Evolutionary conservation across 352 stramenopile species (phyloP).

Genomic region (Phytophthora nicotianae): DNA sequence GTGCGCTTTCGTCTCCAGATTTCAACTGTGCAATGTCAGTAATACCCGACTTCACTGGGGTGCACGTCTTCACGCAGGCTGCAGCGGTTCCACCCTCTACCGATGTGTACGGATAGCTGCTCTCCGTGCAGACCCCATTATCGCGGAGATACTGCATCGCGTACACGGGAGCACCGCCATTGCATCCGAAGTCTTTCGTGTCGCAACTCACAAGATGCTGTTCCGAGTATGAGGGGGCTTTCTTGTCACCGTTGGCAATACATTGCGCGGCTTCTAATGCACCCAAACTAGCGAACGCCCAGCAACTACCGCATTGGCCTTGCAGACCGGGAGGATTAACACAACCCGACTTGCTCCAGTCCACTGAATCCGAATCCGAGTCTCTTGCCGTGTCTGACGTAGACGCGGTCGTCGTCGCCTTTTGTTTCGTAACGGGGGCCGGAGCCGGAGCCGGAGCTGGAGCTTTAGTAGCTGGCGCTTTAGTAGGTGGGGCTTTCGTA

Average conservation of each 20-base stretch:
- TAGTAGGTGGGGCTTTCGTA: neutral
- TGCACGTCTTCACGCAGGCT: slow-evolving; percentile 42
- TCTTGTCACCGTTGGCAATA: slow-evolving; percentile 67
- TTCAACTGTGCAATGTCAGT: slow-evolving; percentile 65
- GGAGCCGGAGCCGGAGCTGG: slow-evolving; percentile 2
- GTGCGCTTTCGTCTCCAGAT: slow-evolving; percentile 61
- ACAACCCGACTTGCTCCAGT: slow-evolving; percentile 53
- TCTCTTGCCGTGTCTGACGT: too few relatives aligned
- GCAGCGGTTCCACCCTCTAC: slow-evolving; percentile 32
- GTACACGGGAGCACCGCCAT: slow-evolving; percentile 90
- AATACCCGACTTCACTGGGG: slow-evolving; percentile 39
- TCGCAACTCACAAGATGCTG: slow-evolving; percentile 94
- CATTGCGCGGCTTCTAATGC: slow-evolving; percentile 92
- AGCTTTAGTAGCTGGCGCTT: slow-evolving; percentile 2
- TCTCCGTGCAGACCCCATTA: slow-evolving; percentile 82
- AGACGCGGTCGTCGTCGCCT: neutral
- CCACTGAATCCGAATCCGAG: slow-evolving; percentile 30
- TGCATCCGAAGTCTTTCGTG: slow-evolving; percentile 88
- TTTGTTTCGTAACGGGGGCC: slow-evolving; percentile 20
- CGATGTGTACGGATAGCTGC: slow-evolving; percentile 83
- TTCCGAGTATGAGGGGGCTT: slow-evolving; percentile 86
- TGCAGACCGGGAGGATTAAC: slow-evolving; percentile 92
- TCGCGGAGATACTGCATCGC: slow-evolving; percentile 91
- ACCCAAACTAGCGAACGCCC: slow-evolving; percentile 94
- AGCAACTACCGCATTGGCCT: slow-evolving; percentile 96